phyloP scores from a whole-genome alignment of 208 protist genomes.

The Leishmania arabica region DNA sequence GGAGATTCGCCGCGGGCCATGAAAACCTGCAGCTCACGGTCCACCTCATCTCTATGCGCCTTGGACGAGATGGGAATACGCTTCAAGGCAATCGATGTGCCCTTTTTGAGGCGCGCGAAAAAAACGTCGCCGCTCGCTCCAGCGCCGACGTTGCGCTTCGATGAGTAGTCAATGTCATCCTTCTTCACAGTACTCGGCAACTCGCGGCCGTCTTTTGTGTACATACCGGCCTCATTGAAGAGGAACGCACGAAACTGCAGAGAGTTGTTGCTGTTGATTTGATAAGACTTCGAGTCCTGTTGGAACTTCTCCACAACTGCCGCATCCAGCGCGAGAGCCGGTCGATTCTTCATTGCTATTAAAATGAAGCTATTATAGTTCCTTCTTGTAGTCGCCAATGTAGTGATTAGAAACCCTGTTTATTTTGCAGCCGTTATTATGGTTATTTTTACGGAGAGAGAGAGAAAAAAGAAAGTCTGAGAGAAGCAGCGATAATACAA shows the following conservation, averaged over 20 bases:
- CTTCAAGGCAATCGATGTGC: slow-evolving; percentile 81
- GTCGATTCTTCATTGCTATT: slow-evolving; percentile 59
- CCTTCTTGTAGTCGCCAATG: not conserved
- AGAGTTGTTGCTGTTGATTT: slow-evolving; percentile 89
- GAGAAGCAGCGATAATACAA: not conserved
- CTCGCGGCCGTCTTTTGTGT: slow-evolving; percentile 82
- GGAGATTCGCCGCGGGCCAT: slow-evolving; percentile 67
- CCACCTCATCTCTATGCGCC: slow-evolving; percentile 85
- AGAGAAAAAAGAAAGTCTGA: not conserved
- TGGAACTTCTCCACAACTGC: slow-evolving; percentile 64
- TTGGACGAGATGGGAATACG: slow-evolving; percentile 90
- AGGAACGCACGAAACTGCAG: slow-evolving; percentile 88
- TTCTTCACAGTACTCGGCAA: slow-evolving; percentile 75
- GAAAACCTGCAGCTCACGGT: slow-evolving; percentile 87
- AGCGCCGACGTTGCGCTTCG: slow-evolving; percentile 67
- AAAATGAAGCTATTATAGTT: not conserved
- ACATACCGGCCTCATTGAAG: slow-evolving; percentile 81
- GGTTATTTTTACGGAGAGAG: not conserved
- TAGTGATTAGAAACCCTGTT: not conserved
- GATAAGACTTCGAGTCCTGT: slow-evolving; percentile 81
- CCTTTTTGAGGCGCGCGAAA: slow-evolving; percentile 74
- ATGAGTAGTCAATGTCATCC: slow-evolving; percentile 74
- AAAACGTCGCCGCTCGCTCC: slow-evolving; percentile 81
- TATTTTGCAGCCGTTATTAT: not conserved
- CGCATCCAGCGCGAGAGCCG: slow-evolving; percentile 62